Percentiles rank a stretch among this genome's conserved stretches.
Conservation (phyloP, 2,329 filamentous ascomycete genomes). For the Xylaria sp. region DNA sequence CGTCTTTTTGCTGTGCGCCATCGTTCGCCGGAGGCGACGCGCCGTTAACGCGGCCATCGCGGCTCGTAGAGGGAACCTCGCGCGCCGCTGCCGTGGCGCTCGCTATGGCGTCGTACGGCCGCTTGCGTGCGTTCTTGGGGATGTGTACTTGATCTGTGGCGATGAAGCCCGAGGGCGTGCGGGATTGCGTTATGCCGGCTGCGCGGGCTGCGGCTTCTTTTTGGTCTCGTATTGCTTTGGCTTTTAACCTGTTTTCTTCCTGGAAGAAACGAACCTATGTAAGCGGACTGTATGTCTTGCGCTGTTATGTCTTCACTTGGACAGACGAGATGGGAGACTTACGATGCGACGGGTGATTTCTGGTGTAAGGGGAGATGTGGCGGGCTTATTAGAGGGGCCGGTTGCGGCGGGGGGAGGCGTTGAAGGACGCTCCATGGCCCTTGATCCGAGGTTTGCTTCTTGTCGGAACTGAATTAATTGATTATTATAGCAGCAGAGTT, state of each 20-base stretch:
- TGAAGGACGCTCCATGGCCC: constrained; percentile 58
- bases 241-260: constrained; percentile 88
- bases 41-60: constrained; percentile 70
- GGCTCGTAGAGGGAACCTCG: constrained; percentile 66
- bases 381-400: constrained; percentile 44
- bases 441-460: background rate
- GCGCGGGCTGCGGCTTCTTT: constrained; percentile 71
- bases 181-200: constrained; percentile 55
- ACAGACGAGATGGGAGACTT: constrained; percentile 43
- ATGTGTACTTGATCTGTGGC: constrained; percentile 72
- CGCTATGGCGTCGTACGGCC: constrained; percentile 73
- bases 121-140: constrained; percentile 70
- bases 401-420: constrained; percentile 57
- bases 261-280: constrained; percentile 50
- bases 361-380: constrained; percentile 62
- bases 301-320: too few species aligned
- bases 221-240: constrained; percentile 85
- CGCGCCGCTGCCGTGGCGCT: constrained; percentile 40
- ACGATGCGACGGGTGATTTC: constrained; percentile 67
- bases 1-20: constrained; percentile 5
- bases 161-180: constrained; percentile 76
- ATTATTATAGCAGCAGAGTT: background rate
- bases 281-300: background rate
- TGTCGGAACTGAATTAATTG: background rate
- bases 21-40: constrained; percentile 46